Conservation (phyloP, 176 grass and related monocot species). For the Musa acuminata region DNA sequence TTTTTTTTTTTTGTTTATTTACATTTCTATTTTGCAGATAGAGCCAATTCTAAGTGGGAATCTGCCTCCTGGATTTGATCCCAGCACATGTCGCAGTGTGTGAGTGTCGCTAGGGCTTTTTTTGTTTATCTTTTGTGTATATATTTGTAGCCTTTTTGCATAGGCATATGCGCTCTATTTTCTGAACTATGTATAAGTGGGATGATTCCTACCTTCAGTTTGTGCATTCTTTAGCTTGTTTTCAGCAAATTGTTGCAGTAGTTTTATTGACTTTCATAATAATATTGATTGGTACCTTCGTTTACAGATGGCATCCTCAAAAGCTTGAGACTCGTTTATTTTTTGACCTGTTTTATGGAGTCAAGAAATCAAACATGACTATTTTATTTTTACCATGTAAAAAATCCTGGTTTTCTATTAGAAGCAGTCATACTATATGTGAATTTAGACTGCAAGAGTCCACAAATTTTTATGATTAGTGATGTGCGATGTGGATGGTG, state of each 20-base stretch:
- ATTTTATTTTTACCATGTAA: no score
- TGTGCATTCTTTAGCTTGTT: background rate
- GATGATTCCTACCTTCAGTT: background rate
- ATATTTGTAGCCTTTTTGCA: background rate
- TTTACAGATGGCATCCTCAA: no score
- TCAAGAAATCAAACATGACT: no score
- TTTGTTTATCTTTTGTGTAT: slow-evolving; percentile 17
- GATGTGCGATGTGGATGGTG: no score
- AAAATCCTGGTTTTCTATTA: no score
- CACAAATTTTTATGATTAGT: no score
- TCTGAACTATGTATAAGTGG: background rate
- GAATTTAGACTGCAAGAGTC: no score
- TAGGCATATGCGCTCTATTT: background rate
- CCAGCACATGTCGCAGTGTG: slow-evolving; percentile 93
- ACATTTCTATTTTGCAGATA: slow-evolving; percentile 64
- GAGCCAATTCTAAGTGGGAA: slow-evolving; percentile 93
- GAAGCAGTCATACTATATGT: no score
- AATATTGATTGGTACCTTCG: no score
- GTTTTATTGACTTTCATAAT: no score
- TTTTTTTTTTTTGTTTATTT: slow-evolving; percentile 23
- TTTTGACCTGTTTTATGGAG: no score
- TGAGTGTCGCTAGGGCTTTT: slow-evolving; percentile 45
- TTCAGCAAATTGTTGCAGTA: background rate
- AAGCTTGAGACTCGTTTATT: no score
- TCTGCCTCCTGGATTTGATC: slow-evolving; percentile 97